These are phyloP conservation scores for Fusarium sp. DNA, from an alignment of 2,329 filamentous ascomycete genomes.

Conservation along the genomic window DNA sequence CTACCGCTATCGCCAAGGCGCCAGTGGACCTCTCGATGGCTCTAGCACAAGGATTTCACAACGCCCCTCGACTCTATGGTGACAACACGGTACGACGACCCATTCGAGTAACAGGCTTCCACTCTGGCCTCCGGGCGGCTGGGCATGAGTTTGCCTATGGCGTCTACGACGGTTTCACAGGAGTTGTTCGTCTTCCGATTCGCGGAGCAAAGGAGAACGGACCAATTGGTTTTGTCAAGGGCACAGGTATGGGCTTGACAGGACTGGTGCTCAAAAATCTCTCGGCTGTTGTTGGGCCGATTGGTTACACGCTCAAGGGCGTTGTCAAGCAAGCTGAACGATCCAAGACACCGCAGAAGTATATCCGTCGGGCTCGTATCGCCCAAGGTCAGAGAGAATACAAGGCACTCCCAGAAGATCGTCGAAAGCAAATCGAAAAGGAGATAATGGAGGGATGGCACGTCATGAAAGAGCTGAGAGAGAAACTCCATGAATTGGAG, in stretches of 20 bases:
- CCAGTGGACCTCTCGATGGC: constrained; percentile 71
- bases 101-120: constrained; percentile 71
- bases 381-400: constrained; percentile 65
- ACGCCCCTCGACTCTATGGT: constrained; percentile 75
- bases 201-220: constrained; percentile 67
- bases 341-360: constrained; percentile 62
- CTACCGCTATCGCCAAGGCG: constrained; percentile 63
- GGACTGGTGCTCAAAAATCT: constrained; percentile 74
- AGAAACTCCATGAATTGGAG: constrained; percentile 45
- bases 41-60: constrained; percentile 76
- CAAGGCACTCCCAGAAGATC: constrained; percentile 50
- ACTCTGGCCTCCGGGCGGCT: constrained; percentile 71
- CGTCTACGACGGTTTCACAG: constrained; percentile 73
- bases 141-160: constrained; percentile 71
- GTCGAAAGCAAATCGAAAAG: constrained; percentile 41
- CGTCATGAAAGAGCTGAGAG: constrained; percentile 48
- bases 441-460: constrained; percentile 50
- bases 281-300: constrained; percentile 68
- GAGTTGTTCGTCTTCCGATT: constrained; percentile 69
- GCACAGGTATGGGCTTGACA: constrained; percentile 71
- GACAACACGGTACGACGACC: constrained; percentile 75
- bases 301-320: constrained; percentile 73
- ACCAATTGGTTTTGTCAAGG: constrained; percentile 59
- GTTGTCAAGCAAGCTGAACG: constrained; percentile 69
- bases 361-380: constrained; percentile 68